Conservation (phyloP, 1,284 basidiomycete species). For the Cutaneotrichosporon cavernicola region DNA sequence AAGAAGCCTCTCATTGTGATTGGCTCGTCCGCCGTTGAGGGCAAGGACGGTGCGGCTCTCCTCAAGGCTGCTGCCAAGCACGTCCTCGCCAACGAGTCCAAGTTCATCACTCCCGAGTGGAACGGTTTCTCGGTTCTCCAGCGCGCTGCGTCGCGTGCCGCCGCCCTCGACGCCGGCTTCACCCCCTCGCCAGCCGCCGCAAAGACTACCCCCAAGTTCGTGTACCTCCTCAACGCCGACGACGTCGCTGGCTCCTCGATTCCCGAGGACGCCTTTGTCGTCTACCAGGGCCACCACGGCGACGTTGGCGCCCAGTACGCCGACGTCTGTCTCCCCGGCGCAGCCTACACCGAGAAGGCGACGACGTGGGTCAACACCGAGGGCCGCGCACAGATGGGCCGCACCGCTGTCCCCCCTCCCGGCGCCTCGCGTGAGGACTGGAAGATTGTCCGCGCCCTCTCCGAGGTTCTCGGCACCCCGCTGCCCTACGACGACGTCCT, state of each 20-base stretch:
- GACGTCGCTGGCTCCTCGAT: conserved; percentile 89
- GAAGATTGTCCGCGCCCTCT: conserved; percentile 95
- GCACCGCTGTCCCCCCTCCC: conserved; percentile 91
- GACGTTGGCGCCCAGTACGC: conserved; percentile 95
- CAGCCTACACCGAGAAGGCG: conserved; percentile 95
- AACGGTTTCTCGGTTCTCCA: conserved; percentile 93
- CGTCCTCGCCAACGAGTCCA: conserved; percentile 72
- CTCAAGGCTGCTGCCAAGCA: conserved; percentile 77
- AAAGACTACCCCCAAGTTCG: conserved; percentile 81
- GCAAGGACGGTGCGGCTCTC: conserved; percentile 77
- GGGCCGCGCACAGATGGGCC: conserved; percentile 85
- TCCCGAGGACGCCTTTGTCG: conserved; percentile 91
- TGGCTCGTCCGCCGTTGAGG: conserved; percentile 82
- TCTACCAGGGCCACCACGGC: conserved; percentile 99
- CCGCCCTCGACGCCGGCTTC: conserved; percentile 93
- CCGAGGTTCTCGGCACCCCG: conserved; percentile 76
- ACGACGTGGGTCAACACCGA: conserved; percentile 97
- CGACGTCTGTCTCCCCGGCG: conserved; percentile 89
- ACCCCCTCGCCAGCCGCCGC: conserved; percentile 76
- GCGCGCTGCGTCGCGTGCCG: conserved; percentile 84
- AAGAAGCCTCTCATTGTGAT: conserved; percentile 94
- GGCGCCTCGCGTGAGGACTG: conserved; percentile 95
- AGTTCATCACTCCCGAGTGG: conserved; percentile 85
- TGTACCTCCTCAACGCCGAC: conserved; percentile 96
- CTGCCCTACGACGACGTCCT: conserved; percentile 90